Base-by-base conservation (phyloP, 768 basidiomycete genomes). In the Auriscalpium vulgare region DNA sequence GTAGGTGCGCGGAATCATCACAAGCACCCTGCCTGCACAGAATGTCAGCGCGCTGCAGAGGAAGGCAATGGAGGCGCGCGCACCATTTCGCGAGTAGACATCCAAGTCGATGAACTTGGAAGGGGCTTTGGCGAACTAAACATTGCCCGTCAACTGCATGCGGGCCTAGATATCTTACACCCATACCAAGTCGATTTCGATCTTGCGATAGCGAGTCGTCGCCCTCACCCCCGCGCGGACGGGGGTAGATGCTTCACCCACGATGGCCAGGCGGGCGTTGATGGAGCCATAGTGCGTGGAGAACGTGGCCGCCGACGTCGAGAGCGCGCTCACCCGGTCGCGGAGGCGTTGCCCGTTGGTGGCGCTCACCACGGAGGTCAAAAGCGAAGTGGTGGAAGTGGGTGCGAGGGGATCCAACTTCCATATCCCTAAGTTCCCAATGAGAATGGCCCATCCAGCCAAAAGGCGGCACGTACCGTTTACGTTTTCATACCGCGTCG, bases 1-100 rank as follows among this genome's bases (percentile, higher is more conserved):
- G 53, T 51, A 62, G 37, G 13, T 60, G 16, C 58, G 60, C 16
- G 58, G 60, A 23, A 62, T 23, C 17, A 62, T 43, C 16, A 62
- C 52, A 6, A 54, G 54, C 21, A 54, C 37, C 43, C 11, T 3
- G 29, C 29, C 29, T 29, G 29, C 7, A 21, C 21, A 21, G 21
- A 21, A 29, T 29, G 29, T 29, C 29, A 29, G 29, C 29, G 7
- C 29, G 29, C 29, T 29, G 29, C 29, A 29, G 29, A 4, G 7
- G 29, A 2, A 29, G 4, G 29, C 29, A 29, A 29, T 29, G 7
- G 4, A 29, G 29, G 29, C 29, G 29, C 29, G 7, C 29, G 7
- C 49, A 44, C 51, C 59, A 51, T 35, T 23, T 19, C 59, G 53
- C 46, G 58, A 51, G 21, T 1, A 9, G 3, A 40, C 43, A 34